Conservation (phyloP, 352 stramenopile species). For the Globisporangium orthogonon region DNA sequence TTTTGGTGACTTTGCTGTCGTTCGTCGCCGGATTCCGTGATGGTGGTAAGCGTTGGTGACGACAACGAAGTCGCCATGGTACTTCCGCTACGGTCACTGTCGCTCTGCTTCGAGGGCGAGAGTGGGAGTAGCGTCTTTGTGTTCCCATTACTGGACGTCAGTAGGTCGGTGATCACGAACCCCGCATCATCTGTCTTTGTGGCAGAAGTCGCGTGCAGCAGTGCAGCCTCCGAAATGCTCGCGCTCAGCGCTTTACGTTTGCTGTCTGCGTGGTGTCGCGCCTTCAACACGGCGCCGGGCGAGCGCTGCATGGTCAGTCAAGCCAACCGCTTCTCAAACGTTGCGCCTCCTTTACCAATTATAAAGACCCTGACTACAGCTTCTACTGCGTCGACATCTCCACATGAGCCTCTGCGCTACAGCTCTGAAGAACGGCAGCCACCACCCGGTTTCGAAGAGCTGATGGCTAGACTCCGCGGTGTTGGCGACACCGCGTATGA, state of each 20-base stretch:
- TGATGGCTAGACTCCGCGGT: too few relatives aligned
- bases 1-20: constrained; percentile 4
- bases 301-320: too few relatives aligned
- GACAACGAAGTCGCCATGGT: not conserved
- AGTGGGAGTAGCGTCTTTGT: not conserved
- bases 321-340: too few relatives aligned
- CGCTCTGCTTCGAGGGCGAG: constrained; percentile 9
- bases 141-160: not conserved
- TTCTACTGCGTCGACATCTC: too few relatives aligned
- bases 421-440: too few relatives aligned
- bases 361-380: too few relatives aligned
- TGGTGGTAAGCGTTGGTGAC: not conserved
- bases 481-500: too few relatives aligned
- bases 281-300: not conserved
- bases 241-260: constrained; percentile 15
- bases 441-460: too few relatives aligned
- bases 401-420: too few relatives aligned
- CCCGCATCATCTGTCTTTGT: constrained; percentile 3
- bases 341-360: too few relatives aligned
- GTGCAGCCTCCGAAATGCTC: constrained; percentile 29
- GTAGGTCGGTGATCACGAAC: constrained; percentile 30
- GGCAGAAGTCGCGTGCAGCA: constrained; percentile 9
- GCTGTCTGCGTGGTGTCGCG: not conserved
- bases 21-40: constrained; percentile 3
- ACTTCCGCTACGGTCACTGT: not conserved